Evolutionary conservation across 768 basidiomycete genomes (phyloP).

Genomic region (Mycena capillaripes): DNA sequence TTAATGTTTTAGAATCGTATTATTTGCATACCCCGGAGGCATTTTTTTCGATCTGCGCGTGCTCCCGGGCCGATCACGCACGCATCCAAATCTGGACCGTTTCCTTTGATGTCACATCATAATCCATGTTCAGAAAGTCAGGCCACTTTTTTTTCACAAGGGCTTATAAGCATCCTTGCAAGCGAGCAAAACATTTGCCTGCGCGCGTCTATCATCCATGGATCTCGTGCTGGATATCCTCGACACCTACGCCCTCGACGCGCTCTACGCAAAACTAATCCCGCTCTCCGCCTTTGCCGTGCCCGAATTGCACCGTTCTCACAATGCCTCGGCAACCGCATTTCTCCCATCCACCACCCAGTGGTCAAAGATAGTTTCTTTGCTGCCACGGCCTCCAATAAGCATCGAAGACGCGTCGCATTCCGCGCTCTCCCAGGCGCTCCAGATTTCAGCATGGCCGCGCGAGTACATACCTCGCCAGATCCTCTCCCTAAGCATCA

Average conservation of each 20-base stretch:
- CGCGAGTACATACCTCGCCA: conserved; percentile 88
- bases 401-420: conserved; percentile 49
- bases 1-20: not conserved
- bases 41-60: too few relatives aligned
- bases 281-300: conserved; percentile 68
- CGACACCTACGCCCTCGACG: conserved; percentile 85
- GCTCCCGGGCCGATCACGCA: not conserved
- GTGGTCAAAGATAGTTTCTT: conserved; percentile 69
- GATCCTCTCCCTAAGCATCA: conserved; percentile 72
- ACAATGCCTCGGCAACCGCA: conserved; percentile 57
- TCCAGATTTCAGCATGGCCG: conserved; percentile 81
- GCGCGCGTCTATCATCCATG: conserved; percentile 61
- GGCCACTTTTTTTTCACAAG: not conserved
- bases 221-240: conserved; percentile 82
- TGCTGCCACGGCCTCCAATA: conserved; percentile 70
- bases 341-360: conserved; percentile 49
- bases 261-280: conserved; percentile 80
- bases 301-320: conserved; percentile 44
- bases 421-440: conserved; percentile 43
- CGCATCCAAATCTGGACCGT: too few relatives aligned
- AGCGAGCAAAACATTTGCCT: not conserved
- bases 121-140: too few relatives aligned
- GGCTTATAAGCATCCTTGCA: not conserved
- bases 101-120: not conserved
- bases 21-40: conserved; percentile 18